Evolutionary conservation across 1,284 basidiomycete genomes (phyloP).

Genomic region (Melampsora americana): DNA sequence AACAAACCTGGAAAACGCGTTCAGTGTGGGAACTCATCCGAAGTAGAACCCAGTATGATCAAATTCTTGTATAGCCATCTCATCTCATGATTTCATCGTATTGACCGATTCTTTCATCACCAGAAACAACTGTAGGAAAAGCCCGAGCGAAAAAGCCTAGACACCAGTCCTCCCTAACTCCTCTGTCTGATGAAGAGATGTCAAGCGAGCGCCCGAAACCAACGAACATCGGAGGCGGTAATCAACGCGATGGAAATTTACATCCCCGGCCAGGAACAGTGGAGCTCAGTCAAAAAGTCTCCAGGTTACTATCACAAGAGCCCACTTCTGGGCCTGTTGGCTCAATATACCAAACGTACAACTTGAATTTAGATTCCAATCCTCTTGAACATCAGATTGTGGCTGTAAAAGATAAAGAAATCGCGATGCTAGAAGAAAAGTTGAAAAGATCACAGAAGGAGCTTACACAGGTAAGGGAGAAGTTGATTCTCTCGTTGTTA

Average conservation of each 20-base stretch:
- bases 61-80: too few relatives aligned
- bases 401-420: neutral
- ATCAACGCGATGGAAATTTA: neutral
- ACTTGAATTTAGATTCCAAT: neutral
- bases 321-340: neutral
- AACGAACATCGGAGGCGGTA: neutral
- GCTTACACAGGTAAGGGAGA: neutral
- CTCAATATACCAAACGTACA: neutral
- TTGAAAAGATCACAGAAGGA: conserved; percentile 6
- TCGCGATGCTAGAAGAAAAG: neutral
- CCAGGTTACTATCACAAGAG: conserved; percentile 1
- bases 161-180: neutral
- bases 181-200: neutral
- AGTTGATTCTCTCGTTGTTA: neutral
- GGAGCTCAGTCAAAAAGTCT: conserved; percentile 1
- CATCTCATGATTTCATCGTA: too few relatives aligned
- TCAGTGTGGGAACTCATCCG: neutral
- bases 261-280: neutral
- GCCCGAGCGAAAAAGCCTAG: neutral
- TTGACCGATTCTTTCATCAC: too few relatives aligned
- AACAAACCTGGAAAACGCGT: neutral
- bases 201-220: neutral
- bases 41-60: neutral
- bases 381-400: neutral
- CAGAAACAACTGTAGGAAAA: neutral